These are phyloP conservation scores for Alternaria conjuncta DNA, from an alignment of 2,329 filamentous ascomycete genomes.

Conservation along the genomic window DNA sequence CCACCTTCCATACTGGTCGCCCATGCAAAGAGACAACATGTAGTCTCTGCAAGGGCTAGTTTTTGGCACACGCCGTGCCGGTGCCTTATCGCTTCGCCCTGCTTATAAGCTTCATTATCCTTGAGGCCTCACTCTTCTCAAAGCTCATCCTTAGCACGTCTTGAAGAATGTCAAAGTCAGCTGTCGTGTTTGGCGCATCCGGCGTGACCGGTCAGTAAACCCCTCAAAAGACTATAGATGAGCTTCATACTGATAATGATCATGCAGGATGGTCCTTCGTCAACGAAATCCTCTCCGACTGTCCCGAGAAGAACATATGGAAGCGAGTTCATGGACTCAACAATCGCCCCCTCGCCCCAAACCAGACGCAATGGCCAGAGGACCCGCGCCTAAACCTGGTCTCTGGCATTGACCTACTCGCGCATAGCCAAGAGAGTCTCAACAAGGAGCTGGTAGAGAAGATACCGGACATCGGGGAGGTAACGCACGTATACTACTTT, in stretches of 20 bases:
- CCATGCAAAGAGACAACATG: not conserved
- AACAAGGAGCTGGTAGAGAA: constrained; percentile 42
- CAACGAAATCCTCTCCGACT: constrained; percentile 49
- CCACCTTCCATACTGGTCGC: not conserved
- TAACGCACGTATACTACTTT: constrained; percentile 55
- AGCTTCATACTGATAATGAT: not conserved
- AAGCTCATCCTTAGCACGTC: not conserved
- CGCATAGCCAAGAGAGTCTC: constrained; percentile 48
- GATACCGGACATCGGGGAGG: constrained; percentile 45
- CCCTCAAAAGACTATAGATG: not conserved
- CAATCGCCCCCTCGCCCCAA: constrained; percentile 46
- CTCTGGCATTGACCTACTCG: constrained; percentile 52
- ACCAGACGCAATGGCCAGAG: constrained; percentile 47
- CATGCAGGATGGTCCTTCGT: constrained; percentile 52
- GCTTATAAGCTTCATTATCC: not conserved
- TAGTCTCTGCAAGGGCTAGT: not conserved
- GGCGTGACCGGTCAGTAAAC: constrained; percentile 38
- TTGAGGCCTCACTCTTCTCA: not conserved
- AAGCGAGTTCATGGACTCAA: constrained; percentile 50
- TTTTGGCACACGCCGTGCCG: not conserved
- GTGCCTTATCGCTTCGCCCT: not conserved
- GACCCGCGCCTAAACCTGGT: constrained; percentile 51
- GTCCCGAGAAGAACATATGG: constrained; percentile 46
- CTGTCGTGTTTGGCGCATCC: constrained; percentile 52
- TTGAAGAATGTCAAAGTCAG: constrained; percentile 41